Conservation (phyloP, 2,329 filamentous ascomycete species). For the Xylaria sp. region DNA sequence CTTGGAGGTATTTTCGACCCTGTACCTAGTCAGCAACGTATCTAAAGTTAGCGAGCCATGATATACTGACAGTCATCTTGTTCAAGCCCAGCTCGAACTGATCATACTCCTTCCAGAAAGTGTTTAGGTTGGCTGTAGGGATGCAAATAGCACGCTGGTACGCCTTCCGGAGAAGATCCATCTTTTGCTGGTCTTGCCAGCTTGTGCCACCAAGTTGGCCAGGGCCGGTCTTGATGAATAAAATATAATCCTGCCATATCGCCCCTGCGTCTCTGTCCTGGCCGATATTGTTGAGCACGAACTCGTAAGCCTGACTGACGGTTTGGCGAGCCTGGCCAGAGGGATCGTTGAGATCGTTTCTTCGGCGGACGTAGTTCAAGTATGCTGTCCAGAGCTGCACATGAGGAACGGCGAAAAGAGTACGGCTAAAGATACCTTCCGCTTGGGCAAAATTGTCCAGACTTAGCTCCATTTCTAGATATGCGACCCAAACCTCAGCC, state of each 20-base stretch:
- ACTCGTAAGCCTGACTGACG: conserved; percentile 89
- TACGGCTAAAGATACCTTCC: conserved; percentile 84
- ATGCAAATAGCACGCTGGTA: conserved; percentile 92
- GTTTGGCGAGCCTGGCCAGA: conserved; percentile 80
- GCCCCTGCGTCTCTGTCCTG: conserved; percentile 89
- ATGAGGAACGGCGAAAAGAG: conserved; percentile 81
- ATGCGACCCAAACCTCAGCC: conserved; percentile 93
- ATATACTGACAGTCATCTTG: conserved; percentile 79
- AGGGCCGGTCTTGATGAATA: conserved; percentile 89
- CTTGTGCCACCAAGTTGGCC: conserved; percentile 84
- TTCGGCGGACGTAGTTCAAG: conserved; percentile 91
- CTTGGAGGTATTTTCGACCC: conserved; percentile 94
- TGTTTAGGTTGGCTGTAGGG: conserved; percentile 84
- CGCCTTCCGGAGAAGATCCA: conserved; percentile 90
- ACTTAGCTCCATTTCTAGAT: conserved; percentile 89
- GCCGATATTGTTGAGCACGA: conserved; percentile 89
- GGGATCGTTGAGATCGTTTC: conserved; percentile 88
- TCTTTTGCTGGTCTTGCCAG: conserved; percentile 99
- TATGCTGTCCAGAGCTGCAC: conserved; percentile 93
- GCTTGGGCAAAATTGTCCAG: conserved; percentile 83
- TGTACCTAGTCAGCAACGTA: conserved; percentile 52
- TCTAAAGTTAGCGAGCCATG: conserved; percentile 17
- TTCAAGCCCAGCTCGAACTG: conserved; percentile 94
- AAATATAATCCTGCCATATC: conserved; percentile 95
- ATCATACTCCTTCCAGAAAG: conserved; percentile 97